phyloP scores from a whole-genome alignment of 345 rosid species.

The Angophora floribunda region DNA sequence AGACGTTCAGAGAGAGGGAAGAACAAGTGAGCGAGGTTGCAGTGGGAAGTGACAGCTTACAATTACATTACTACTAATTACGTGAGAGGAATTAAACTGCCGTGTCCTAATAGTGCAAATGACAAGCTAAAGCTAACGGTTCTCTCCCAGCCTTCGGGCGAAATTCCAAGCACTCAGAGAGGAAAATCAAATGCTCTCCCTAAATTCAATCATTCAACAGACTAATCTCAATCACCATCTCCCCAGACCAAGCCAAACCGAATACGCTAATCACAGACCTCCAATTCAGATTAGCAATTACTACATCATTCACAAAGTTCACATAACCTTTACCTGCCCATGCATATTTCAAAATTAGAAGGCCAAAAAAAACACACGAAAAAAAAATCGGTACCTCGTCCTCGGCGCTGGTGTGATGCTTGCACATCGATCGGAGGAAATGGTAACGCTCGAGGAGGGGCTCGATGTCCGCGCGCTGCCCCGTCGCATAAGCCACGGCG shows the following conservation, averaged over 20 bases:
- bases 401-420: conserved; percentile 80
- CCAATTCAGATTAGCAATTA: neutral
- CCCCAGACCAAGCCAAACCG: neutral
- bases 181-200: neutral
- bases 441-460: conserved; percentile 52
- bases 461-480: conserved; percentile 40
- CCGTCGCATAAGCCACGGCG: conserved; percentile 67
- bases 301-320: neutral
- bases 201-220: neutral
- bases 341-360: neutral
- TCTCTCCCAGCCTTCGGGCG: neutral
- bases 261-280: neutral
- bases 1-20: neutral
- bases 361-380: neutral
- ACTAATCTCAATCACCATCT: neutral
- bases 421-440: conserved; percentile 61
- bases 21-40: neutral
- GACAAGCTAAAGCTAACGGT: neutral
- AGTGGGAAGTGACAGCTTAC: neutral
- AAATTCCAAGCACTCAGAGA: neutral
- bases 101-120: neutral
- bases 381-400: conserved; percentile 49
- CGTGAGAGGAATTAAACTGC: neutral
- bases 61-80: neutral
- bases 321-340: neutral